A percentile compares a stretch with the other conserved stretches of the same genome.
phyloP scores from a whole-genome alignment of 140 eudicot species.

The Stevia rebaudiana region DNA sequence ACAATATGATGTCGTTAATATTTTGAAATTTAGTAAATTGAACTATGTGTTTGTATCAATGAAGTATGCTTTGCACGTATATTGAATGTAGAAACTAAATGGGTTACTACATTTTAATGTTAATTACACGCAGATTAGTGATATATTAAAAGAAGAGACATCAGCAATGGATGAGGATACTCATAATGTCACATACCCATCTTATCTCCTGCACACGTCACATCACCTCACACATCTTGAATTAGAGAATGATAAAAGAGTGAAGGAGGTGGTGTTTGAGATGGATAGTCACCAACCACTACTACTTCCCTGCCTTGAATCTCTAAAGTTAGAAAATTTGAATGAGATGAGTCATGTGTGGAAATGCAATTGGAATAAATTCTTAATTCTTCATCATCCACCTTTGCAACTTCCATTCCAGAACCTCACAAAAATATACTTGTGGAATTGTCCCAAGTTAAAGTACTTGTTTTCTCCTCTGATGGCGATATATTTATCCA shows the following conservation, averaged over 20 bases:
- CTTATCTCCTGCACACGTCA: neutral
- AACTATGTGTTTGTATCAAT: too few species aligned
- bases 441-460: neutral
- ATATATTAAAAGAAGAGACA: too few species aligned
- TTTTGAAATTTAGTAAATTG: too few species aligned
- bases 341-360: neutral
- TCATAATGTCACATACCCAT: neutral
- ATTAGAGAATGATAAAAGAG: neutral
- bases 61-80: too few species aligned
- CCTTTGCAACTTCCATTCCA: neutral
- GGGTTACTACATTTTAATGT: too few species aligned
- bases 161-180: too few species aligned
- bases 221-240: neutral
- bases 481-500: neutral
- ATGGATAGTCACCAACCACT: neutral
- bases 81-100: too few species aligned
- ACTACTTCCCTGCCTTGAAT: neutral
- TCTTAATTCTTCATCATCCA: neutral
- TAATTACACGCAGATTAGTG: neutral
- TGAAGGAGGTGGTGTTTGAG: constrained; percentile 2
- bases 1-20: too few species aligned
- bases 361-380: neutral
- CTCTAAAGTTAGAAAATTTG: neutral
- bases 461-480: constrained; percentile 1
- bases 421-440: neutral